Base-by-base conservation (phyloP, 208 protist species). In the Wallacemonas sp. region DNA sequence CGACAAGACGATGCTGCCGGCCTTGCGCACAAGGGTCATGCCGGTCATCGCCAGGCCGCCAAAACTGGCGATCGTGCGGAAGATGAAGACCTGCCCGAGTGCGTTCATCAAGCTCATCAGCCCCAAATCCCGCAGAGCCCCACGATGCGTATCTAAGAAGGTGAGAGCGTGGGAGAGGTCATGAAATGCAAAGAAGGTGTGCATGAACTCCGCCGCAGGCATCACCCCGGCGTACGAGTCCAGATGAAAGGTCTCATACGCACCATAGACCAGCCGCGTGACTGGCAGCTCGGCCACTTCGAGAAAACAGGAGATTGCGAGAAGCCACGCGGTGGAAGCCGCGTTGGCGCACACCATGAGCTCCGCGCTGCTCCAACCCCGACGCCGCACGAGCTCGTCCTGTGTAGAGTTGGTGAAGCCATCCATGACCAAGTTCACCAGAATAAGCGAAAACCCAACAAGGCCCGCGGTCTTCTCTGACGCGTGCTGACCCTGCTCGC, bases 381-480 rank as follows among this genome's bases (percentile, higher is more conserved):
- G 71, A 2, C 68, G 70, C 66, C 80, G 80, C 39, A 93, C 82
- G 17, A 95, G 64, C 45, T 83, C 70, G 62, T 95, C 86, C 66
- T 95, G 90, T 41, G 90, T 95, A 11, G 86, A 83, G 77, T 90
- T 90, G 5, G 80, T 91, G 63, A 87, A 92, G 27, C 90, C 90
- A 63, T 95, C 90, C 65, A 90, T 72, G 22, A 88, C 14, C 9
- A 95, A 74, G 62, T 80, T 91, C 0, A 84, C 11, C 26, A 91
- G 54, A 19, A 90, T 62, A 11, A 93, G 62, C 22, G 75, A 8
- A 49, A 93, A 77, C 2, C 86, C 90, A 4, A 88, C 21, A 9
- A 1, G 15, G 22, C 47, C 26, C 3, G 42, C 26, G 22, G 21
- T 9, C 8, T 3, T 15, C n/a, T 38, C 4, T 12, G 27, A 14